These are phyloP conservation scores for Sporothrix euskadiensis DNA, from an alignment of 2,329 filamentous ascomycete species.

Conservation along the genomic window DNA sequence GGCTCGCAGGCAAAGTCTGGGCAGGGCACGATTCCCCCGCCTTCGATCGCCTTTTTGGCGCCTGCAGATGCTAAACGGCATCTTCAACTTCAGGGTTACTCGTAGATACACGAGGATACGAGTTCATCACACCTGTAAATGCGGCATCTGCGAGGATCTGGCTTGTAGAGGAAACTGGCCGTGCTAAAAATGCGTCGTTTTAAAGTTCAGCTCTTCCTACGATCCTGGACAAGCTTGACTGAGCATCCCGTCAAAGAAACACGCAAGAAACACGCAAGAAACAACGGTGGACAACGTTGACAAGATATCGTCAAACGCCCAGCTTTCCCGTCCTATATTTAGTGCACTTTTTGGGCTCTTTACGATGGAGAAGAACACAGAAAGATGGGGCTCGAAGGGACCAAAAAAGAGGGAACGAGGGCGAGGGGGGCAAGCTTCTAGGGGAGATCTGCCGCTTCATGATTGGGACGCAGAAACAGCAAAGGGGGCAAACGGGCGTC, in stretches of 20 bases:
- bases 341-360: background rate
- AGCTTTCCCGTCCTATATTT: slow-evolving; percentile 6
- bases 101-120: background rate
- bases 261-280: background rate
- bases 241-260: background rate
- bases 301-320: slow-evolving; percentile 13
- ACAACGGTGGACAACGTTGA: background rate
- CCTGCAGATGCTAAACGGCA: background rate
- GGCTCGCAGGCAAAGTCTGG: background rate
- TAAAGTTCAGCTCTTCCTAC: slow-evolving; percentile 10
- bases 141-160: background rate
- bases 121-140: background rate
- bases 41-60: background rate
- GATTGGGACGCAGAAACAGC: background rate
- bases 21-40: slow-evolving; percentile 8
- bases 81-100: background rate
- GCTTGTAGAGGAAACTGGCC: background rate
- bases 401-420: background rate
- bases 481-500: background rate
- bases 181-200: slow-evolving; percentile 15
- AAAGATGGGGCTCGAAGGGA: background rate
- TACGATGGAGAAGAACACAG: background rate
- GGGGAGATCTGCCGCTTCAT: background rate
- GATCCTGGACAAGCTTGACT: background rate
- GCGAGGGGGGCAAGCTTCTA: background rate